Evolutionary conservation across 2,329 filamentous ascomycete genomes (phyloP), one percentile per base, ranked within the genome.

Genomic region (Diaporthe nobilis): DNA sequence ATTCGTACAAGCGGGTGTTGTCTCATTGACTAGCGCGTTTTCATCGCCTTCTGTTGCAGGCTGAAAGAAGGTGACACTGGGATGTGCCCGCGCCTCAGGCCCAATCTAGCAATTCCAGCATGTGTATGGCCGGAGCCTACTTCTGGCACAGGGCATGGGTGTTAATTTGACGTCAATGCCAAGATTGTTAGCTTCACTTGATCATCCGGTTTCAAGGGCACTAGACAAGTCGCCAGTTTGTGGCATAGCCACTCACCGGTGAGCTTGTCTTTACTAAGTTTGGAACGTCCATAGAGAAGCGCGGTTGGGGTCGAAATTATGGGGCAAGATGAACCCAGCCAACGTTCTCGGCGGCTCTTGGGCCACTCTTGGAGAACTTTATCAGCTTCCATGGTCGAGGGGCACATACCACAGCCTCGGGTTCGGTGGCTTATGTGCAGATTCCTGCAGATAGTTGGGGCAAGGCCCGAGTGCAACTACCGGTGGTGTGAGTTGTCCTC

Each of bases 91-190:
- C 65, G 65, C 47, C 65, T 68, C 65, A 53, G 47, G 4, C 22
- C 4, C 31, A 28, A 68, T 39, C 47, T 39, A 61, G 22, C 15
- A n/a, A 20, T 53, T 15, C 31, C 8, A n/a, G 20, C 31, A 4
- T n/a, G 13, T 68, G 63, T 68, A 4, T 53, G 63, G 63, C 47
- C 22, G 47, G 31, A 28, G 63, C 28, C 12, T 39, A 25, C 31
- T 20, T 53, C 47, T 53, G 20, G 37, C 63, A 68, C 7, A n/a
- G 44, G 7, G 49, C 65, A 68, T 68, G 65, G 47, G 37, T 68
- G 47, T 68, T 53, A 25, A 68, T 68, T 68, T 68, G 65, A 68
- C 65, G 65, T 68, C 65, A 68, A 68, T 37, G 31, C 65, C 47
- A 68, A 68, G 65, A 25, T 10, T 42, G 22, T 53, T 53, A 68